Conservation (phyloP, 495 filamentous ascomycete genomes). For the Melanomma pulvis-pyrius region DNA sequence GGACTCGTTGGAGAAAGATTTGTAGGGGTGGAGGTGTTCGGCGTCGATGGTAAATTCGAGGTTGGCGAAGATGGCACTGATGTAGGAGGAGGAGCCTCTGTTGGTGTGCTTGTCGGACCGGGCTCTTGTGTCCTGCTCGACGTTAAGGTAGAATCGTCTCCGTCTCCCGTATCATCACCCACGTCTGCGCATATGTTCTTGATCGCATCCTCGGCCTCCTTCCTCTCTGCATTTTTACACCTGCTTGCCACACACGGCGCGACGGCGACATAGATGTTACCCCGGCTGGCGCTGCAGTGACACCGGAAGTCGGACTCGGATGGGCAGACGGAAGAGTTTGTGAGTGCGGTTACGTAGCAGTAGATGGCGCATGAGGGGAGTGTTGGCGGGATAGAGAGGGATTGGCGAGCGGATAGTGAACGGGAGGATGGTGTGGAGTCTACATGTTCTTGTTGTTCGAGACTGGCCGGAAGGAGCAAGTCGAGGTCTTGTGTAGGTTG, state of each 20-base stretch:
- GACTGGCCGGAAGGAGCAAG: neutral
- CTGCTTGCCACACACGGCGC: constrained; percentile 5
- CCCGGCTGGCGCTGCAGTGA: constrained; percentile 16
- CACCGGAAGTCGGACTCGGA: constrained; percentile 23
- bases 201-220: neutral
- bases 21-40: neutral
- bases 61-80: neutral
- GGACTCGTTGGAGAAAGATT: neutral
- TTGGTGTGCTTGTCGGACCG: neutral
- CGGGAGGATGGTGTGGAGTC: neutral
- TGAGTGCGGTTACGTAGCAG: constrained; percentile 22
- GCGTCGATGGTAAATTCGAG: neutral
- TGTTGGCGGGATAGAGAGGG: neutral
- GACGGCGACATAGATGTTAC: neutral
- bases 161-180: constrained; percentile 2
- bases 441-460: neutral
- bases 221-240: neutral
- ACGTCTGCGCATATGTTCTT: neutral
- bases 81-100: neutral
- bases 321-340: constrained; percentile 11
- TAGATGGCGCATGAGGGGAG: constrained; percentile 15
- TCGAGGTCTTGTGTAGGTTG: too few species aligned
- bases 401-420: neutral
- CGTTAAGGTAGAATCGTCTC: neutral
- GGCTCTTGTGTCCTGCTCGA: neutral